These are phyloP conservation scores for Lathyrus tuberosus DNA, from an alignment of 306 rosid genomes.

Conservation along the genomic window DNA sequence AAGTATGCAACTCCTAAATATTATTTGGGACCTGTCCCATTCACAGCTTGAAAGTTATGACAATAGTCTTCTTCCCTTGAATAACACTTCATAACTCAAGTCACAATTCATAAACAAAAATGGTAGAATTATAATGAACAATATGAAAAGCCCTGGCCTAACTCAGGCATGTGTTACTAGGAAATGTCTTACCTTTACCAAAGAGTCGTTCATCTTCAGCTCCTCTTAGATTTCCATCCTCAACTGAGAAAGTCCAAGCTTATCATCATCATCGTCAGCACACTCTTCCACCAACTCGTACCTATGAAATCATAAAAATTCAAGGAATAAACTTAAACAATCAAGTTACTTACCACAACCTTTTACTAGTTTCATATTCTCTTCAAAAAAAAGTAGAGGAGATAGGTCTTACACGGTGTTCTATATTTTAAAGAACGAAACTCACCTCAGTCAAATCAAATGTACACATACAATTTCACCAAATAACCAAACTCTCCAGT, in stretches of 20 bases:
- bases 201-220: slow-evolving; percentile 66
- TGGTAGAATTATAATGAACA: background rate
- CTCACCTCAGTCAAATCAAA: slow-evolving; percentile 42
- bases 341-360: slow-evolving; percentile 8
- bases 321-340: slow-evolving; percentile 24
- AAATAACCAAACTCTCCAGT: slow-evolving; percentile 52
- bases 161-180: background rate
- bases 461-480: slow-evolving; percentile 47
- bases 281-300: slow-evolving; percentile 73
- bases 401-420: slow-evolving; percentile 5
- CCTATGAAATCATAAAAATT: slow-evolving; percentile 40
- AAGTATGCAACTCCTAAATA: slow-evolving; percentile 17
- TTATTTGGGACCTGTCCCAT: background rate
- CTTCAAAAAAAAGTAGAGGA: background rate
- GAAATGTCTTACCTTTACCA: slow-evolving; percentile 63
- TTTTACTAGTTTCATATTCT: background rate
- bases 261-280: slow-evolving; percentile 97
- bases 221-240: slow-evolving; percentile 50
- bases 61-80: slow-evolving; percentile 2
- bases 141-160: background rate
- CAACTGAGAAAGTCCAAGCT: slow-evolving; percentile 51
- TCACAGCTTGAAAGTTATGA: slow-evolving; percentile 21
- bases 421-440: slow-evolving; percentile 39
- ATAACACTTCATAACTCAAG: slow-evolving; percentile 15
- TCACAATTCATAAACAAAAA: slow-evolving; percentile 5